Evolutionary conservation across 2,329 filamentous ascomycete species (phyloP).

Genomic region (Coniochaeta prunicola): DNA sequence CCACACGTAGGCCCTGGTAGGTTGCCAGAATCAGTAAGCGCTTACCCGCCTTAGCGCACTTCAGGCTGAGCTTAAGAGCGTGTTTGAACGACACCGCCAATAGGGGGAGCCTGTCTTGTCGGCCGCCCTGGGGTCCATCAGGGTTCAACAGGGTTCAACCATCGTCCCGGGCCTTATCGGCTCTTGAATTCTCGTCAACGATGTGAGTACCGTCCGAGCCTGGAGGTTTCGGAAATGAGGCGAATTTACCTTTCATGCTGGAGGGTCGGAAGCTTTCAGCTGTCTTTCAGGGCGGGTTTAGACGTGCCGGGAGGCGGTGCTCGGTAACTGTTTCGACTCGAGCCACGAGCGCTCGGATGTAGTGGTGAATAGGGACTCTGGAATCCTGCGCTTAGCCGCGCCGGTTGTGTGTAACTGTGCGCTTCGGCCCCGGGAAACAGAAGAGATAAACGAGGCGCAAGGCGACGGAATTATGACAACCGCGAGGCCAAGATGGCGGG

Average conservation of each 20-base stretch:
- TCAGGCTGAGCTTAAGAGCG: not conserved
- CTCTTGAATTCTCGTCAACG: not conserved
- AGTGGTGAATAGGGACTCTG: not conserved
- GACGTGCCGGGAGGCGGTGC: not conserved
- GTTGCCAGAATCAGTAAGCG: not conserved
- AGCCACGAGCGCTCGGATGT: not conserved
- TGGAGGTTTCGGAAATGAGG: not conserved
- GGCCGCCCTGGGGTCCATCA: not conserved
- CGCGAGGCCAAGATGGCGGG: not conserved
- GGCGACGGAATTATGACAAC: not conserved
- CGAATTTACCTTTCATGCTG: not conserved
- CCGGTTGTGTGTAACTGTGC: not conserved
- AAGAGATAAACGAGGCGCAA: not conserved
- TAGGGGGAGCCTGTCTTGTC: not conserved
- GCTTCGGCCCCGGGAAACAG: not conserved
- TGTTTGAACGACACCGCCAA: not conserved
- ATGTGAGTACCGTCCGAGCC: not conserved
- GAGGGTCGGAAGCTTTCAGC: not conserved
- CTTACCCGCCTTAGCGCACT: not conserved
- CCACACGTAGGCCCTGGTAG: not conserved
- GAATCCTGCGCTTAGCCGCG: not conserved
- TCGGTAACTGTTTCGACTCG: not conserved
- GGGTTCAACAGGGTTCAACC: not conserved
- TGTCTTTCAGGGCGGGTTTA: not conserved
- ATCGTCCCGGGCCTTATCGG: not conserved